Evolutionary conservation across 2,329 filamentous ascomycete genomes (phyloP), one percentile per base, ranked within the genome.

Genomic region (Trichoderma sp.): DNA sequence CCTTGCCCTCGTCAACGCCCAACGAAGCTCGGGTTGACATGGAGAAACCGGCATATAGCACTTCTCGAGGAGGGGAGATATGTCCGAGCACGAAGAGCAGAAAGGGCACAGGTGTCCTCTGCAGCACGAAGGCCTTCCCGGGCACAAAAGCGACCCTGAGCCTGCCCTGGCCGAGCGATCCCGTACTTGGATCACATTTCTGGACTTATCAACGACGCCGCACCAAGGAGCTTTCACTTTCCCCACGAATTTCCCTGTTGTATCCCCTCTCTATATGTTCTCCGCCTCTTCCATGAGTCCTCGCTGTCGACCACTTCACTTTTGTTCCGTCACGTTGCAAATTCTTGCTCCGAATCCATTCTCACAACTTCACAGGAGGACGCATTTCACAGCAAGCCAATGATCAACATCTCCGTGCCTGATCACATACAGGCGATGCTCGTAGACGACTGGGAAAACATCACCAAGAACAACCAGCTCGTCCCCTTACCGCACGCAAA

Each of bases 371-470:
- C 28, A 15, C 57, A 98, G 93, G 95, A 98, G 80, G 95, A 98
- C 67, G 82, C 85, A 5, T 99, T 97, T 75, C 87, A 93, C 73
- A 84, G 85, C 68, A 88, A 93, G 65, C 93, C 94, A 21, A 92
- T 92, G 19, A 90, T 99, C 72, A 91, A 92, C 71, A 85, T 99
- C 48, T 84, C 89, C 57, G 88, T 98, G 69, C 93, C 95, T 0
- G 95, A 98, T 74, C 87, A 90, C 69, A 83, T 99, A 69, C 97
- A 98, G 80, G 92, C 91, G 17, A 85, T 96, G 68, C 86, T 99
- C 3, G 95, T 99, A 24, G 95, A 99, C 75, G 95, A 99, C 76
- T 99, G 95, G 95, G 95, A 99, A 77, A 96, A 97, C 72, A 88
- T 99, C 67, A 99, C 95, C 64, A 98, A 97, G 80, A 95, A 96